Base-by-base conservation (phyloP, 495 filamentous ascomycete genomes). In the Aspergillus affinis region DNA sequence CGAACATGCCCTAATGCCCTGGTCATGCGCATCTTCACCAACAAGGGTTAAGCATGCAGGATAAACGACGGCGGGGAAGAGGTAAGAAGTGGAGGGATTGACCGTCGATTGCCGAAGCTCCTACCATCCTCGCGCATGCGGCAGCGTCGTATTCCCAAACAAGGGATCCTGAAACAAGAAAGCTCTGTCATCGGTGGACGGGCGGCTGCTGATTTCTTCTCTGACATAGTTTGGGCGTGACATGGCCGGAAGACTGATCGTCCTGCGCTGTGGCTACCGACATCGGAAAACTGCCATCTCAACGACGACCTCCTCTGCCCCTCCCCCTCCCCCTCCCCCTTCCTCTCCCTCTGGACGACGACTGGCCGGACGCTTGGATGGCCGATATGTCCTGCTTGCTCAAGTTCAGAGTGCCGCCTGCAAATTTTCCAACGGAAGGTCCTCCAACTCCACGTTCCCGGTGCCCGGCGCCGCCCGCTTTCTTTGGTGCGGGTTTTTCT, bases 351-450 rank as follows among this genome's bases (percentile, higher is more conserved):
- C n/a, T n/a, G n/a, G n/a, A n/a, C 13, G 50, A 56, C 63, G 74
- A 32, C 78, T 85, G 69, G 82, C 85, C 59, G 20, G 66, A 59
- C 12, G 63, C 66, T 61, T 73, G 67, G 56, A 97, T 91, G 55
- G 81, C 76, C 54, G 76, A 75, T 23, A 96, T 81, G 71, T 97
- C 94, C 58, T 80, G 82, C 69, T 85, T 85, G 69, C 88, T 94
- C 63, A 97, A 74, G 63, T 82, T 88, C 74, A 98, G 70, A 62
- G 89, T 89, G 8, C 91, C 91, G 10, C 88, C 87, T 20, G 82
- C 81, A 70, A 96, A 90, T 72, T 81, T 92, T 0, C 93, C 93
- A 9, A 97, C 84, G 3, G 80, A 83, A 1, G 93, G 90, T 48
- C 83, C 83, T 50, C 85, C 90, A 65, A 96, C 82, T 4, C 85